Evolutionary conservation across 345 rosid genomes (phyloP), one percentile per base, ranked within the genome.

Genomic region (Gossypium anomalum): DNA sequence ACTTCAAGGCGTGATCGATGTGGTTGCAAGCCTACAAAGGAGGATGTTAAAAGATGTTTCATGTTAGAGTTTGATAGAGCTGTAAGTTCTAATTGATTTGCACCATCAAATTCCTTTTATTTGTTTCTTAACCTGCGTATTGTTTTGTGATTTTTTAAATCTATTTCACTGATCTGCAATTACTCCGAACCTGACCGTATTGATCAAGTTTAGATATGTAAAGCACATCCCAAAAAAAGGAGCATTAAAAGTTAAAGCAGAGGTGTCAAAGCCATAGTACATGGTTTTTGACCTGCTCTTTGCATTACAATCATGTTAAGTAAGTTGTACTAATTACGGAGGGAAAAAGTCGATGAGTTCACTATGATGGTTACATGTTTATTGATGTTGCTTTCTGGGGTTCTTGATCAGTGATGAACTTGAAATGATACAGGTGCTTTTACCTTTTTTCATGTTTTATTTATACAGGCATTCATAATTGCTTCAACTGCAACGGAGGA

Each of bases 1-100:
- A 95, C 97, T 70, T 92, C 99, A 80, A 90, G 99, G 80, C 93
- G 90, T 77, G 90, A 91, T 85, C 97, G 97, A 15, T 95, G 99
- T 88, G 97, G 97, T 79, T 95, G 99, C 90, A 95, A 95, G 80
- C 99, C 97, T 71, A 95, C 97, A 53, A 91, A 87, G 78, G 97
- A 87, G 52, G 99, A 90, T 86, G 92, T 95, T 61, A 95, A 88
- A 82, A 89, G 99, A 82, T 95, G 99, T 84, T 95, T 92, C 86
- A 93, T 95, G 97, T 75, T 95, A 88, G 97, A 95, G 77, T 91
- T 93, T 75, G 98, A 95, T 81, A 89, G 97, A 85, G 86, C 89
- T 78, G 99, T 95, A 82, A 85, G 99, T 93, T 77, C 76, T 1
- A 59, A 34, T 41, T 49, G 44, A 61, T 49, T 11, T 57, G 51